Evolutionary conservation across 1,284 basidiomycete species (phyloP).

Genomic region (Ganoderma lingzhi): DNA sequence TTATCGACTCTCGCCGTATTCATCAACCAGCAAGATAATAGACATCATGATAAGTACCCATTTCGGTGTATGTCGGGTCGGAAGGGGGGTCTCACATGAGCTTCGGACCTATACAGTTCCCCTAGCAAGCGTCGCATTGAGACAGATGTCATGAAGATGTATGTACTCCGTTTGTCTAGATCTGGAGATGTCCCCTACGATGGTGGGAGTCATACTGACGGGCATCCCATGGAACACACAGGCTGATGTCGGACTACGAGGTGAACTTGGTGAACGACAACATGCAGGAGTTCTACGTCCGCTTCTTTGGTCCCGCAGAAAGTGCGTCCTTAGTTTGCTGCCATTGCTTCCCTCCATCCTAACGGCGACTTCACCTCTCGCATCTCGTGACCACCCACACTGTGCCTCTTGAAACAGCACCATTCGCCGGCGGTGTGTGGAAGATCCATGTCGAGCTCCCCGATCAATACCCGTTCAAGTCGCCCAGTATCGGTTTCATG

Average conservation of each 20-base stretch:
- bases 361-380: slow-evolving; percentile 6
- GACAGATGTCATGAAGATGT: slow-evolving; percentile 99
- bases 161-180: slow-evolving; percentile 42
- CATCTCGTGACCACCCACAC: slow-evolving; percentile 12
- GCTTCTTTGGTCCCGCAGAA: slow-evolving; percentile 93
- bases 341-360: neutral
- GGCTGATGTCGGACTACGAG: slow-evolving; percentile 97
- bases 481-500: slow-evolving; percentile 99
- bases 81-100: slow-evolving; percentile 29
- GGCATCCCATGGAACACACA: slow-evolving; percentile 43
- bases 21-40: slow-evolving; percentile 2
- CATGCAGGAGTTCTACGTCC: slow-evolving; percentile 99
- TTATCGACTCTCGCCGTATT: neutral
- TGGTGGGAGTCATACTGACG: neutral
- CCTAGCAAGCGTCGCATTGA: slow-evolving; percentile 92
- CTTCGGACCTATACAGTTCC: slow-evolving; percentile 56
- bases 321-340: slow-evolving; percentile 65
- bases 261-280: slow-evolving; percentile 97
- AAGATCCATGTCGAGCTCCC: slow-evolving; percentile 99
- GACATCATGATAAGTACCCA: slow-evolving; percentile 45
- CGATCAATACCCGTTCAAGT: slow-evolving; percentile 99
- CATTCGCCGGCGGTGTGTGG: slow-evolving; percentile 96
- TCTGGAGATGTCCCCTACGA: neutral
- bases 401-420: slow-evolving; percentile 64
- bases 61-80: neutral